A percentile compares a stretch with the other conserved stretches of the same genome.
Evolutionary conservation across 306 rosid species (phyloP).

Genomic region (Lagenaria siceraria): DNA sequence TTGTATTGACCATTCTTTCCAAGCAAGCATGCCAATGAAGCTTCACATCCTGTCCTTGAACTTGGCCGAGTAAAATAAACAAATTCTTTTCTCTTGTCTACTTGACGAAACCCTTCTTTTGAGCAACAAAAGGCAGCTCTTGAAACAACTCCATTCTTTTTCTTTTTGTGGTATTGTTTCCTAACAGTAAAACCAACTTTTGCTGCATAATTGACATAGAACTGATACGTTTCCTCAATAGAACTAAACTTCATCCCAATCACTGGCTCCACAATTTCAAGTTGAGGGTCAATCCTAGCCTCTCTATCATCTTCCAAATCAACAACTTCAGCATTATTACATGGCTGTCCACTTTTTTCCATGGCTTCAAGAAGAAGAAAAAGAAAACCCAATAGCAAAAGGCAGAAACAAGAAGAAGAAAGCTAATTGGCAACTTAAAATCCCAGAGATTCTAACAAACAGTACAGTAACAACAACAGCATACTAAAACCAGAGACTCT

Average conservation of each 20-base stretch:
- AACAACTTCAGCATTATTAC: neutral
- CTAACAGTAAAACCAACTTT: neutral
- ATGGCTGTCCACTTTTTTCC: neutral
- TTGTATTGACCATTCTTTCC: neutral
- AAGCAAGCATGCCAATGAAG: neutral
- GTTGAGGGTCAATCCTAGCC: neutral
- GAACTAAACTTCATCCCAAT: neutral
- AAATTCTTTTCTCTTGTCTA: neutral
- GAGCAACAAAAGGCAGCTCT: neutral
- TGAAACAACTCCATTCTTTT: neutral
- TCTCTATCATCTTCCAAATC: neutral
- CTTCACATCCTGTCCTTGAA: neutral
- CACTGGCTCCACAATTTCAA: neutral
- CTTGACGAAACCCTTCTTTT: neutral
- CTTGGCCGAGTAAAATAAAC: neutral
- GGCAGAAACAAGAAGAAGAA: neutral
- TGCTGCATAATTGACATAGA: neutral
- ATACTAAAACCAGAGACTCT: neutral
- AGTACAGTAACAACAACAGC: neutral
- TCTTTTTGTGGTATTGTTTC: neutral
- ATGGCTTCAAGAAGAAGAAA: neutral
- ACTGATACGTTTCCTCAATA: neutral
- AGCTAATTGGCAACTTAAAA: neutral
- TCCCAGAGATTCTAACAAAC: neutral
- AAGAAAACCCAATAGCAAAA: neutral